These are phyloP conservation scores for Paraphysoderma sedebokerense DNA, from an alignment of 371 early-diverging fungal genomes.

Conservation along the genomic window DNA sequence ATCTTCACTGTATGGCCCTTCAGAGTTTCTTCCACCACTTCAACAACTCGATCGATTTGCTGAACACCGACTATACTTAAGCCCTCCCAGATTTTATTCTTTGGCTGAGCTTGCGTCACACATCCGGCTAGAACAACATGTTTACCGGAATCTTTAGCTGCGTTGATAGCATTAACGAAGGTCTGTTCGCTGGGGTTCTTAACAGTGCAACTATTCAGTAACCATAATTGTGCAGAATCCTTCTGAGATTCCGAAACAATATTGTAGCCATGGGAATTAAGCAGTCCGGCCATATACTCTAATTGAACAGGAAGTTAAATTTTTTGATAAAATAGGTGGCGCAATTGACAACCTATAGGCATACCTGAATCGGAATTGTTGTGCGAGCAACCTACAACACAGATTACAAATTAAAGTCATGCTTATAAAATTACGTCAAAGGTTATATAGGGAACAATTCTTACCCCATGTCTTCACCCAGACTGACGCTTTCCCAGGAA, in stretches of 20 bases:
- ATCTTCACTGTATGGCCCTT: slow-evolving; percentile 19
- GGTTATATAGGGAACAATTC: no score
- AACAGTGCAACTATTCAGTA: slow-evolving; percentile 34
- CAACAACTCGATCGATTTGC: slow-evolving; percentile 30
- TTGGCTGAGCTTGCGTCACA: slow-evolving; percentile 12
- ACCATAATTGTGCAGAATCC: slow-evolving; percentile 24
- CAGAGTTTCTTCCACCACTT: slow-evolving; percentile 30
- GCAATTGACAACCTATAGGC: no score
- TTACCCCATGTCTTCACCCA: slow-evolving; percentile 29
- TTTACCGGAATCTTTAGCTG: slow-evolving; percentile 16
- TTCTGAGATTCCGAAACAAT: slow-evolving; percentile 12
- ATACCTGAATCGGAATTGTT: slow-evolving; percentile 11
- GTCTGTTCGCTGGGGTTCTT: slow-evolving; percentile 28
- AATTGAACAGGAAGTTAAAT: neutral
- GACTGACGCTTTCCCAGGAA: slow-evolving; percentile 13
- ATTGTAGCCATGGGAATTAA: slow-evolving; percentile 20
- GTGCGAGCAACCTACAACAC: slow-evolving; percentile 23
- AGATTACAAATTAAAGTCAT: no score
- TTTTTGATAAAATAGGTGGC: neutral
- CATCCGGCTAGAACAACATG: slow-evolving; percentile 18
- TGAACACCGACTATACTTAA: slow-evolving; percentile 12
- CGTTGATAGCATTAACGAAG: slow-evolving; percentile 24
- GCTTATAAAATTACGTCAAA: no score
- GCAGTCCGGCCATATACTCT: slow-evolving; percentile 33
- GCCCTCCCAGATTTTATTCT: slow-evolving; percentile 3